Base-by-base conservation (phyloP, 1,139 yeast species). In the Pichia norvegensis region DNA sequence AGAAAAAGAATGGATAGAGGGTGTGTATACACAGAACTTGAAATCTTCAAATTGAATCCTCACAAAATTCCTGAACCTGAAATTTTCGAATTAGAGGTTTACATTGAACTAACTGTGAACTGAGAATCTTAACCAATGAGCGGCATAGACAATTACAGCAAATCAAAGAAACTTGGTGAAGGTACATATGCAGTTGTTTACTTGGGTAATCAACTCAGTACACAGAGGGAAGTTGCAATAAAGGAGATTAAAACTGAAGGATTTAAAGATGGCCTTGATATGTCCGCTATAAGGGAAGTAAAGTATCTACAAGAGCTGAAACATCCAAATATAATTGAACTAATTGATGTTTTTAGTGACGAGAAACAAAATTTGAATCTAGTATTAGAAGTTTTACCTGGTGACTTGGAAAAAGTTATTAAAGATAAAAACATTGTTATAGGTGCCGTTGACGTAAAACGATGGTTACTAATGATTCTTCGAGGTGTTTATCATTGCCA, bases 111-210 rank as follows among this genome's bases (percentile, higher is more conserved):
- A n/a, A n/a, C n/a, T 25, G 29, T 25, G 29, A 25, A 8, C 7
- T 25, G 29, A 8, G 10, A 25, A 25, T 7, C 29, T 25, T 25
- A 25, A 8, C 29, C 1, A 3, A 47, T 45, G 46, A 42, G 35
- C 22, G 46, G 46, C 22, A 41, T 46, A 21, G 35, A 42, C 5
- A 48, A 48, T 31, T 64, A 64, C 43, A 50, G 63, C 8, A 63
- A 63, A 64, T 95, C 86, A 50, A 79, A 77, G 55, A 90, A 90
- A 63, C 97, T 92, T 25, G 98, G 98, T 61, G 99, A 94, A 68
- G 99, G 99, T 67, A 94, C 99, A 1, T 94, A 92, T 70, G 99
- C 98, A 40, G 95, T 90, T 48, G 99, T 94, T 2, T 92, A 85
- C 60, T 72, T 92, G 17, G 97, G 96, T 1, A 75, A 74, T 48